Evolutionary conservation across 2,329 filamentous ascomycete species (phyloP), one percentile per base, ranked within the genome.

Genomic region (Xylaria sp.): DNA sequence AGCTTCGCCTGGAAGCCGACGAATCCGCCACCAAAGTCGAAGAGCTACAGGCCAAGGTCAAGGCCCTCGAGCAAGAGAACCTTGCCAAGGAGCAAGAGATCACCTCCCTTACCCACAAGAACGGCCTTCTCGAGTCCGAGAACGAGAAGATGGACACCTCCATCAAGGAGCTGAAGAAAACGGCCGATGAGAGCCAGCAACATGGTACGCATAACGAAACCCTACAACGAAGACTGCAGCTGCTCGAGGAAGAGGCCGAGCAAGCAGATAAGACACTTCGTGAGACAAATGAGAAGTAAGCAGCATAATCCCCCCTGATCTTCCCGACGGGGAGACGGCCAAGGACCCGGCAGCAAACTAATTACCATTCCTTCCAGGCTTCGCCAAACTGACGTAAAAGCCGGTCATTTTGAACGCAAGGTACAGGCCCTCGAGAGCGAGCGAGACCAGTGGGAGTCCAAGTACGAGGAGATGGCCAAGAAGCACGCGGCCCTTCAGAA

Each of bases 331-430:
- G 18, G 39, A 50, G 20, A 30, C 50, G 15, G 43, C 20, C 32
- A 34, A 7, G 58, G 12, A 34, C 30, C 12, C 20, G 23, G 10
- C 43, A 60, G 36, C 5, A 36, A 57, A 61, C 69, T 71, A 57
- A 71, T 45, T 30, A 43, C 13, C 46, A 20, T 32, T 50, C 12
- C 25, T 45, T 56, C 71, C 50, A 99, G 96, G 86, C 93, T 98
- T 80, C 94, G 96, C 82, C 94, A 97, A 86, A 97, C 96, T 84
- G 96, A 99, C 81, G 94, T 98, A 85, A 98, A 98, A 88, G 94
- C 95, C 78, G 96, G 95, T 78, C 95, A 99, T 86, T 98, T 95
- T 84, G 96, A 99, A 87, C 96, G 96, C 84, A 98, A 98, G 88
- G 96, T 98, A 76, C 93, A 97, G 83, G 95, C 96, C 77, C 90